Conservation (phyloP, 31 red algal species). For the Odonthalia washingtoniensis region DNA sequence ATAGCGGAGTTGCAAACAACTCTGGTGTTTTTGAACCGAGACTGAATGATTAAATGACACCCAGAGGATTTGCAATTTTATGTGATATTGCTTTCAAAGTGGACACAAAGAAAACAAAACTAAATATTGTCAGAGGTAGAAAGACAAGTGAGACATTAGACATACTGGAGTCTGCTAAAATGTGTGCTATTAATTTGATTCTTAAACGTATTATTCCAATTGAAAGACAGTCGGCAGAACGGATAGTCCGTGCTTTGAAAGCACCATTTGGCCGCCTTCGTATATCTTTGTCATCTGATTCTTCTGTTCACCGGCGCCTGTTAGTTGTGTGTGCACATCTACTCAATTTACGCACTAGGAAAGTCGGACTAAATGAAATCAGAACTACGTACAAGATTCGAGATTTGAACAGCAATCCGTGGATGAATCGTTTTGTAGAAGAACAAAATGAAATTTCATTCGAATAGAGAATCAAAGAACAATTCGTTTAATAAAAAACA, state of each 20-base stretch:
- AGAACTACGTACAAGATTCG: background rate
- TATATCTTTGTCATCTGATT: background rate
- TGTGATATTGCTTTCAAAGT: constrained; percentile 29
- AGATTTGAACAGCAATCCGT: background rate
- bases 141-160: constrained; percentile 29
- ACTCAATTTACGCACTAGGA: constrained; percentile 18
- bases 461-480: background rate
- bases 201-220: constrained; percentile 8
- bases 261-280: constrained; percentile 33
- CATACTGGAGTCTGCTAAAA: background rate
- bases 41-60: constrained; percentile 6
- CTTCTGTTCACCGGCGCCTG: background rate
- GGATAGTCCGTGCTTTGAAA: constrained; percentile 27
- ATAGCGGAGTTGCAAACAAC: background rate
- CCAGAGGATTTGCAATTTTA: constrained; percentile 9
- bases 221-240: constrained; percentile 11
- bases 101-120: background rate
- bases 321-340: constrained; percentile 18
- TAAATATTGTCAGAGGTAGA: constrained; percentile 26
- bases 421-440: background rate
- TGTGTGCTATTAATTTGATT: constrained; percentile 35
- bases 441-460: background rate
- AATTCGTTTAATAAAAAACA: background rate
- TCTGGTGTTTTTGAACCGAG: background rate
- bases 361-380: constrained; percentile 41